phyloP scores from a whole-genome alignment of 2,329 filamentous ascomycete species.

The Aspergillus viridinutans region DNA sequence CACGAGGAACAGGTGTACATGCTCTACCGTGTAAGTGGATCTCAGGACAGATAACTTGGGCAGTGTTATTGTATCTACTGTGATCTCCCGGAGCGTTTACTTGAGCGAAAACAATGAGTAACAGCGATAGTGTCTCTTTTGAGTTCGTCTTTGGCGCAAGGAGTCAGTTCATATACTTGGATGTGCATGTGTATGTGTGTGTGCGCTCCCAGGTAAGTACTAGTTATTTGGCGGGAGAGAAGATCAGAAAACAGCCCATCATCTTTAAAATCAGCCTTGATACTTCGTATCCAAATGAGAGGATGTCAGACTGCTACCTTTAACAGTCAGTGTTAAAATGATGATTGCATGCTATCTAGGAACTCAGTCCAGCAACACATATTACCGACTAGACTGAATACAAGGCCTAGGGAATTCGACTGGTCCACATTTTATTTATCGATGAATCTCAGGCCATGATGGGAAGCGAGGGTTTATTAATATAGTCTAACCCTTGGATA shows the following conservation, averaged over 20 bases:
- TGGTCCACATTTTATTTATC: not conserved
- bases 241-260: not conserved
- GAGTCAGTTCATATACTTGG: not conserved
- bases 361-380: not conserved
- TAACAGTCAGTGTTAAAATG: not conserved
- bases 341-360: not conserved
- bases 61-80: not conserved
- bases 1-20: slow-evolving; percentile 45
- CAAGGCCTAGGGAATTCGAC: not conserved
- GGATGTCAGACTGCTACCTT: too few relatives aligned
- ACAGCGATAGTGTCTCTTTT: not conserved
- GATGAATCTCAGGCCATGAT: too few relatives aligned
- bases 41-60: not conserved
- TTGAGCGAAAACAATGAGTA: not conserved
- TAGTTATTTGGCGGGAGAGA: too few relatives aligned
- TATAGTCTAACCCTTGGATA: not conserved
- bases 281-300: not conserved
- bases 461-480: not conserved
- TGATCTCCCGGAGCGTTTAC: not conserved
- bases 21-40: not conserved
- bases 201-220: too few relatives aligned
- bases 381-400: not conserved
- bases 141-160: not conserved
- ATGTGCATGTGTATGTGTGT: too few relatives aligned
- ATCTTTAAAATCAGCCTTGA: not conserved